Base-by-base conservation (phyloP, 2,329 filamentous ascomycete genomes). In the Aspergillus eucalypticola region DNA sequence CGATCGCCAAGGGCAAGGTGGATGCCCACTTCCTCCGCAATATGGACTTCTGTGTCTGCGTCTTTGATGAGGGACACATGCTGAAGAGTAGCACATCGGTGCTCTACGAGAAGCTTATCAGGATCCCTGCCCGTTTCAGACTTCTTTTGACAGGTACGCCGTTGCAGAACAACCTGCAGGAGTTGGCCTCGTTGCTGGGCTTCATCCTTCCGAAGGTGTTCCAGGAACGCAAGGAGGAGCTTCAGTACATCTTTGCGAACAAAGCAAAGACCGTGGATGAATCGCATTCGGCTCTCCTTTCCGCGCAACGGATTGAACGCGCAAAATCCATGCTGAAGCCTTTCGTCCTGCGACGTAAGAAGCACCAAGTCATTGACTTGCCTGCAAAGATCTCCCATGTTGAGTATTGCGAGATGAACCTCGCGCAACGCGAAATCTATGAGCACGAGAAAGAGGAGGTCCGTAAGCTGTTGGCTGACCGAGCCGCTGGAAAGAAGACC, bases 11-110 rank as follows among this genome's bases (percentile, higher is more conserved):
- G 61, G 81, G 80, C 27, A 83, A 84, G 62, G 76, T 82, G 4
- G 89, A 91, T 70, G 83, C 85, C 53, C 80, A 80, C 21, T 91
- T 90, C 71, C 76, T 91, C 60, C 81, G 85, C 44, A 82, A 79
- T 25, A 79, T 87, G 64, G 79, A 81, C 56, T 88, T 90, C 70
- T 73, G 73, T 60, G 78, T 77, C 27, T 87, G 85, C 67, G 88
- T 99, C 10, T 99, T 92, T 70, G 95, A 99, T 71, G 95, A 99
- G 77, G 95, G 94, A 0, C 95, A 99, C 76, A 88, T 91, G 70
- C 81, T 99, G 74, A 96, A 96, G 78, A 98, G 96, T 72, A 88
- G 89, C 2, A 87, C 88, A 50, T 96, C 93, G 0, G 87, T 90
- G 56, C 84, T 91, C 5, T 97, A 97, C 75, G 85, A 87, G 69